A percentile compares a stretch with the other conserved stretches of the same genome.
Conservation (phyloP, 352 stramenopile genomes). For the Globisporangium middletonii region DNA sequence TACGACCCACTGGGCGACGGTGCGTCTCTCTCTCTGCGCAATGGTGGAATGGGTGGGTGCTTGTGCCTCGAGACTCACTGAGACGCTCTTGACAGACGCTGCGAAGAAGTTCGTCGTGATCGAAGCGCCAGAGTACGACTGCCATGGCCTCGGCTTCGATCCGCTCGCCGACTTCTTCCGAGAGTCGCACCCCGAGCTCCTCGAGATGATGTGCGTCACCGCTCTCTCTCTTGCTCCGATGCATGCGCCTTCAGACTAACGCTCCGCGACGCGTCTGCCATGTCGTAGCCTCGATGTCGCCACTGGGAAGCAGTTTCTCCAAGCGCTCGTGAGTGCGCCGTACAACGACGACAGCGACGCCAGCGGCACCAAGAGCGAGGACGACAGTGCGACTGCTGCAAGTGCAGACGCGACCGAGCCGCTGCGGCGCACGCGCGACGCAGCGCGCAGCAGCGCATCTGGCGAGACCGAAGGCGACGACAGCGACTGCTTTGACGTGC, state of each 20-base stretch:
- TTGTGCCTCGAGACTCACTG: background rate
- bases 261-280: background rate
- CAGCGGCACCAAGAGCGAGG: background rate
- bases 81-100: conserved; percentile 17
- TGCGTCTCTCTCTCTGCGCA: conserved; percentile 4
- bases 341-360: background rate
- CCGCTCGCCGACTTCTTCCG: conserved; percentile 17
- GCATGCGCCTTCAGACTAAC: background rate
- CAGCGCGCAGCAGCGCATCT: background rate
- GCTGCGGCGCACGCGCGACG: background rate
- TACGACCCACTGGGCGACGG: conserved; percentile 10
- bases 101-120: conserved; percentile 30
- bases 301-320: background rate
- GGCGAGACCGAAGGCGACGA: conserved; percentile 28
- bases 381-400: background rate
- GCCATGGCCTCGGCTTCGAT: conserved; percentile 6
- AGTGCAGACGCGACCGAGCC: background rate
- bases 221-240: background rate
- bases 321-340: background rate
- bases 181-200: background rate
- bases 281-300: background rate
- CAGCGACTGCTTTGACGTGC: conserved; percentile 21
- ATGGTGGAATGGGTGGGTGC: background rate
- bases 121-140: conserved; percentile 21
- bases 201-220: conserved; percentile 2